These are phyloP conservation scores for Termitomyces sp. DNA, from an alignment of 768 basidiomycete genomes.

Conservation along the genomic window DNA sequence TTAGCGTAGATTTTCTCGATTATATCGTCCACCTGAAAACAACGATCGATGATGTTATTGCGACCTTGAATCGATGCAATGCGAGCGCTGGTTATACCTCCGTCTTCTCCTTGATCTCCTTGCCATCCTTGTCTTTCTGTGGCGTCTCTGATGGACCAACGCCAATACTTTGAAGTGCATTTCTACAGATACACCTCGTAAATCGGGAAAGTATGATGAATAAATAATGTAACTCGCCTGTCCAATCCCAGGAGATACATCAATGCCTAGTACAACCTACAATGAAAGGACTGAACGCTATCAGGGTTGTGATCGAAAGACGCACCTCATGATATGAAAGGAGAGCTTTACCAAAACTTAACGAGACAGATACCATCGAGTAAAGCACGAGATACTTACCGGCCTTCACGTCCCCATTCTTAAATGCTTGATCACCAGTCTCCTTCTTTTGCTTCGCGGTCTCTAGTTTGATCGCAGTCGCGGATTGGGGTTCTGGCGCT, in stretches of 20 bases:
- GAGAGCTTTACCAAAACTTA: conserved; percentile 41
- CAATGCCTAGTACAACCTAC: conserved; percentile 40
- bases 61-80: neutral
- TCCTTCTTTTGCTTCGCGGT: conserved; percentile 67
- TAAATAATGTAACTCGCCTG: conserved; percentile 44
- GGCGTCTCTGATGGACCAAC: conserved; percentile 25
- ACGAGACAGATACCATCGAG: neutral
- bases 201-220: neutral
- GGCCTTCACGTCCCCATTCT: conserved; percentile 51
- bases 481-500: conserved; percentile 16
- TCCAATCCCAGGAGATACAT: conserved; percentile 73
- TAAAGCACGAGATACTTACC: conserved; percentile 34
- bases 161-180: conserved; percentile 49
- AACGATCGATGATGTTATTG: neutral
- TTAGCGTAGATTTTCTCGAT: conserved; percentile 82
- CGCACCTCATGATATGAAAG: conserved; percentile 61
- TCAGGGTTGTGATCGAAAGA: neutral
- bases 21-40: conserved; percentile 66
- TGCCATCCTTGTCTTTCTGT: conserved; percentile 21
- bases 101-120: conserved; percentile 50
- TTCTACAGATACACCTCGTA: conserved; percentile 26
- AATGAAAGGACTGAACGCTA: neutral
- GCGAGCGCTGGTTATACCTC: conserved; percentile 39
- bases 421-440: conserved; percentile 62
- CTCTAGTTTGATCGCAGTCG: conserved; percentile 43